A percentile compares a stretch with the other conserved stretches of the same genome.
These are phyloP conservation scores for Dactylellina drechsleri DNA, from an alignment of 2,329 filamentous ascomycete species.

Conservation along the genomic window DNA sequence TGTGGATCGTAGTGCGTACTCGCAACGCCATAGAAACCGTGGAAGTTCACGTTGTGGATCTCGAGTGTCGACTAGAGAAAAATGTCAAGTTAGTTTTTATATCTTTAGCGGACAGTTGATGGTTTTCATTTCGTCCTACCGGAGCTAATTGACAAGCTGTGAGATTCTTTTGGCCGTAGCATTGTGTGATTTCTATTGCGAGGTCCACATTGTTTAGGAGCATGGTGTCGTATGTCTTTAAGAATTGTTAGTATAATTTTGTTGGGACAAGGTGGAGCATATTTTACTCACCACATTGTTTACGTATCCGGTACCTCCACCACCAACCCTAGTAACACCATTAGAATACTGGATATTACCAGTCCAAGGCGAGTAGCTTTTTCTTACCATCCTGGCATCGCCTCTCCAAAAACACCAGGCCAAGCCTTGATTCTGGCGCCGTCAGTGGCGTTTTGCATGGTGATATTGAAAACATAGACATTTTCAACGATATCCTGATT, in stretches of 20 bases:
- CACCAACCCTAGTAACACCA: conserved; percentile 64
- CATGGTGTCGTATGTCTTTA: conserved; percentile 71
- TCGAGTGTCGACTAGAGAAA: conserved; percentile 16
- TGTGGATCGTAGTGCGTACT: conserved; percentile 63
- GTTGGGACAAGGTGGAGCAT: conserved; percentile 65
- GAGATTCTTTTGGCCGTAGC: conserved; percentile 68
- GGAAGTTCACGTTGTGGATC: conserved; percentile 66
- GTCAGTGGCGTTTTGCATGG: conserved; percentile 69
- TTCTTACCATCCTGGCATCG: conserved; percentile 63
- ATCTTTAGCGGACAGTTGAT: background rate
- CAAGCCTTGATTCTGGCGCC: conserved; percentile 79
- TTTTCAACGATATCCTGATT: conserved; percentile 75
- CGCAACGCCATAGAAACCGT: conserved; percentile 69
- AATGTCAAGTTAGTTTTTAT: conserved; percentile 1
- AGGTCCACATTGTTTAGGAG: conserved; percentile 71
- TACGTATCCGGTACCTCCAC: conserved; percentile 74
- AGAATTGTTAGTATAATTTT: conserved; percentile 63
- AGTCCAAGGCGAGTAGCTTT: no score
- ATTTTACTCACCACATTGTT: conserved; percentile 67
- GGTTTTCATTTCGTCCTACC: background rate
- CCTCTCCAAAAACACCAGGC: conserved; percentile 68
- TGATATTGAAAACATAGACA: conserved; percentile 72
- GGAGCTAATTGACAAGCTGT: conserved; percentile 64
- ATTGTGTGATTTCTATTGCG: conserved; percentile 71
- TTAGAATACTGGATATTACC: background rate